phyloP scores from a whole-genome alignment of 1,139 yeast genomes.

The Arxiozyma telluris region DNA sequence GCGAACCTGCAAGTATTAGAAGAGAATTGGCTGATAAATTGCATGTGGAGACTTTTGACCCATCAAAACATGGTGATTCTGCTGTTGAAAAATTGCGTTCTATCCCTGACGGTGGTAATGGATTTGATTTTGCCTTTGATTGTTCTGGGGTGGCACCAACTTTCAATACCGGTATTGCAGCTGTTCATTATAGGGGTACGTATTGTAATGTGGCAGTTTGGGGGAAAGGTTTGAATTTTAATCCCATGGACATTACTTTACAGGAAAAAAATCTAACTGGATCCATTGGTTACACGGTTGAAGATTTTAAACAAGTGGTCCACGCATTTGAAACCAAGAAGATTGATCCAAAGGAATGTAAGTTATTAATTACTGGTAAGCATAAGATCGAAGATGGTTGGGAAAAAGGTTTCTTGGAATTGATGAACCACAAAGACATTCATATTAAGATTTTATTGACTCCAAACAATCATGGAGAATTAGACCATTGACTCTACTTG shows the following conservation, averaged over 20 bases:
- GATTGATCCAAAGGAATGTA: slow-evolving; percentile 35
- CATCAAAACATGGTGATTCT: slow-evolving; percentile 33
- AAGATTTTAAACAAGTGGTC: slow-evolving; percentile 42
- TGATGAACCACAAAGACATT: slow-evolving; percentile 37
- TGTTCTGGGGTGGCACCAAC: slow-evolving; percentile 44
- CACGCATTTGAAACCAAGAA: slow-evolving; percentile 37
- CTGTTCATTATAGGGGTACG: slow-evolving; percentile 38
- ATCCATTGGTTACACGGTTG: slow-evolving; percentile 40
- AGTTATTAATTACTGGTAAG: slow-evolving; percentile 37
- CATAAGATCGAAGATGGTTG: slow-evolving; percentile 37
- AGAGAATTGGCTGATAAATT: slow-evolving; percentile 43
- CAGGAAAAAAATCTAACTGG: slow-evolving; percentile 40
- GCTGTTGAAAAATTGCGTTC: slow-evolving; percentile 30
- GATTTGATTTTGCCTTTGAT: slow-evolving; percentile 41
- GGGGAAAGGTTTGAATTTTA: slow-evolving; percentile 36
- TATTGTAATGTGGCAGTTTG: slow-evolving; percentile 48
- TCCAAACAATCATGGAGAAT: slow-evolving; percentile 21
- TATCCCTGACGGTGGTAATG: slow-evolving; percentile 33
- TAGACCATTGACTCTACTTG: slow-evolving; percentile 1
- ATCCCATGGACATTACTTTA: slow-evolving; percentile 40
- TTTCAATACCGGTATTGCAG: slow-evolving; percentile 35
- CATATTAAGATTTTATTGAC: slow-evolving; percentile 38
- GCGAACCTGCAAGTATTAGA: slow-evolving; percentile 52
- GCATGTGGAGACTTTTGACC: slow-evolving; percentile 44
- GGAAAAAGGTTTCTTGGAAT: slow-evolving; percentile 38